Evolutionary conservation across 179 eudicot species (phyloP).

Genomic region (Amaranthus tricolor): DNA sequence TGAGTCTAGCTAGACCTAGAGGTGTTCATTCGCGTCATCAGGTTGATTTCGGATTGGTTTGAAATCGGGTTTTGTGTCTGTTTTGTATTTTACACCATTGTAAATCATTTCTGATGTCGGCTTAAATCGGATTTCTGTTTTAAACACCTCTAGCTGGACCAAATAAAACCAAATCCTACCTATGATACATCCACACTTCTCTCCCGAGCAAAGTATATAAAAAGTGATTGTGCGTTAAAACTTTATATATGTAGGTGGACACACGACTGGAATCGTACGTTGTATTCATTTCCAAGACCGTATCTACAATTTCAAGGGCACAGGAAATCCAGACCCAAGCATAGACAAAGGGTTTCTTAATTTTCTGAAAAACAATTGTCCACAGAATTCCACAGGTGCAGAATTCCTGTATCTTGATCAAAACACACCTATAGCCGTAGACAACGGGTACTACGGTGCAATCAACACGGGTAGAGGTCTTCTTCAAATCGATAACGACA

Average conservation of each 20-base stretch:
- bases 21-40: too few relatives aligned
- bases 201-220: too few relatives aligned
- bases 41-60: too few relatives aligned
- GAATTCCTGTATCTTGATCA: constrained; percentile 17
- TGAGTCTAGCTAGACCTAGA: too few relatives aligned
- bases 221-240: too few relatives aligned
- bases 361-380: constrained; percentile 14
- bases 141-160: too few relatives aligned
- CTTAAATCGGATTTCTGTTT: too few relatives aligned
- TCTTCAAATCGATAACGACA: constrained; percentile 23
- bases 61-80: too few relatives aligned
- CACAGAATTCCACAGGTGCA: not conserved
- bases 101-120: too few relatives aligned
- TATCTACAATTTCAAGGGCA: constrained; percentile 5
- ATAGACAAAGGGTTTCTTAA: not conserved
- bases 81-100: too few relatives aligned
- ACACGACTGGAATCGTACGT: constrained; percentile 26
- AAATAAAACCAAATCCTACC: too few relatives aligned
- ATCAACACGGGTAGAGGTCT: constrained; percentile 10
- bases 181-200: too few relatives aligned
- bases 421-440: not conserved
- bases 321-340: constrained; percentile 19
- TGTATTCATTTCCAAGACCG: constrained; percentile 25
- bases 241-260: constrained; percentile 20
- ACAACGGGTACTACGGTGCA: constrained; percentile 22